These are phyloP conservation scores for Cerioporus squamosus DNA, from an alignment of 1,284 basidiomycete genomes.

Conservation along the genomic window DNA sequence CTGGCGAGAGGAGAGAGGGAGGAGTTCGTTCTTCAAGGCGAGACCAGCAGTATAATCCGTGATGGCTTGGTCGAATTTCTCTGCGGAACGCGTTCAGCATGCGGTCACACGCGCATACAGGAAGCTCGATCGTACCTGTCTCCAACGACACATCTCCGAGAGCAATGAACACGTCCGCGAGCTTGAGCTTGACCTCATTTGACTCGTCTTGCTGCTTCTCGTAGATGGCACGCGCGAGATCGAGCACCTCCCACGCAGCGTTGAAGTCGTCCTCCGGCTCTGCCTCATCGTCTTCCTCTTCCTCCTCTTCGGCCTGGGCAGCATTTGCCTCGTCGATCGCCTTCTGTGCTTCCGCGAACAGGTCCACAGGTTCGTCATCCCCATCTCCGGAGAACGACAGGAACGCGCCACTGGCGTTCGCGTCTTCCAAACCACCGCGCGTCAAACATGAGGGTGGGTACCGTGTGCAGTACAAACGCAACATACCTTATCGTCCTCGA, in stretches of 20 bases:
- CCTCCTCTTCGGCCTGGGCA: conserved; percentile 48
- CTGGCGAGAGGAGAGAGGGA: conserved; percentile 81
- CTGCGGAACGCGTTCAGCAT: conserved; percentile 43
- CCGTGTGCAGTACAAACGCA: neutral
- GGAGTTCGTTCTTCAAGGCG: conserved; percentile 67
- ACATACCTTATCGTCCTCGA: conserved; percentile 42
- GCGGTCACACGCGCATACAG: neutral
- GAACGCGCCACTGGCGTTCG: conserved; percentile 54
- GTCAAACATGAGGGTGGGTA: neutral
- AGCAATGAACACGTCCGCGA: conserved; percentile 84
- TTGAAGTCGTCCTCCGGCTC: conserved; percentile 94
- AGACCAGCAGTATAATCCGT: conserved; percentile 81
- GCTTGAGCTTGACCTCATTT: conserved; percentile 68
- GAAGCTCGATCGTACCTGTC: conserved; percentile 63
- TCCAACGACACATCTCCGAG: conserved; percentile 90
- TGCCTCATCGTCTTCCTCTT: conserved; percentile 60
- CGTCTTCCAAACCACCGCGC: conserved; percentile 22
- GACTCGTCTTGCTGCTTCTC: conserved; percentile 64
- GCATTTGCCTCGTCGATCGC: conserved; percentile 50
- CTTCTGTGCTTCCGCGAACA: conserved; percentile 60
- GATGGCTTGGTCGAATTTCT: conserved; percentile 92
- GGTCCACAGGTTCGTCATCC: conserved; percentile 64
- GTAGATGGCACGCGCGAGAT: conserved; percentile 85
- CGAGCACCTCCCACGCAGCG: conserved; percentile 92
- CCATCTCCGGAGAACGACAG: conserved; percentile 78